Base-by-base conservation (phyloP, 2,329 filamentous ascomycete genomes). In the Alternaria metachromatica region DNA sequence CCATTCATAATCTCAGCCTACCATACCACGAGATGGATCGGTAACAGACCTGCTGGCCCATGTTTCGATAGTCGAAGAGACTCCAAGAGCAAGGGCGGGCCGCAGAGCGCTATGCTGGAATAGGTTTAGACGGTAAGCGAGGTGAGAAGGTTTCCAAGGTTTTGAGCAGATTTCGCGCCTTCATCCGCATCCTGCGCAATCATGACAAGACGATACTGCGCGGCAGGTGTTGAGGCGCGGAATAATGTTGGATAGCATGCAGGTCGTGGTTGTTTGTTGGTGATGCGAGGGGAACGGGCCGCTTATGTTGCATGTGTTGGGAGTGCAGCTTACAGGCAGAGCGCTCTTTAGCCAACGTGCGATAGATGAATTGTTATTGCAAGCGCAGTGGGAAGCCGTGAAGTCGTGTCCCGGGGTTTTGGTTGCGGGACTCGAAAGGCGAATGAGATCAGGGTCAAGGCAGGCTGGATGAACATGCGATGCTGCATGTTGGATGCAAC, bases 91-190 rank as follows among this genome's bases (percentile, higher is more conserved):
- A 51, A 21, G 44, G 33, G 10, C 33, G 44, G 12, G 49, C 41
- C 10, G 57, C 60, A 62, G 49, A 11, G 9, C 57, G 57, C 69
- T 58, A 66, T 64, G 20, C 69, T 43, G 28, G 28, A 64, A 55
- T 18, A 30, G 60, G 71, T 63, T 58, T 60, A 68, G 48, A 28
- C 26, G 59, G 28, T 37, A 10, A 55, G 60, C 62, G 37, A 37
- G 54, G 60, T 58, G 60, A 64, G 58, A 67, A 70, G 68, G 56
- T 67, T 60, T 50, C 68, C 69, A 30, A 28, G 12, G 37, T 41
- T 41, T 41, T 73, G 70, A 70, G 71, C 70, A 61, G 54, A 51
- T 69, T 72, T 54, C 25, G 64, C 57, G 67, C 63, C 62, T 61
- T 56, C 12, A 33, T 46, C 28, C 23, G 46, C 21, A 33, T 30